Conservation (phyloP, 192 early-diverging fungal species). For the Linnemannia elongata region DNA sequence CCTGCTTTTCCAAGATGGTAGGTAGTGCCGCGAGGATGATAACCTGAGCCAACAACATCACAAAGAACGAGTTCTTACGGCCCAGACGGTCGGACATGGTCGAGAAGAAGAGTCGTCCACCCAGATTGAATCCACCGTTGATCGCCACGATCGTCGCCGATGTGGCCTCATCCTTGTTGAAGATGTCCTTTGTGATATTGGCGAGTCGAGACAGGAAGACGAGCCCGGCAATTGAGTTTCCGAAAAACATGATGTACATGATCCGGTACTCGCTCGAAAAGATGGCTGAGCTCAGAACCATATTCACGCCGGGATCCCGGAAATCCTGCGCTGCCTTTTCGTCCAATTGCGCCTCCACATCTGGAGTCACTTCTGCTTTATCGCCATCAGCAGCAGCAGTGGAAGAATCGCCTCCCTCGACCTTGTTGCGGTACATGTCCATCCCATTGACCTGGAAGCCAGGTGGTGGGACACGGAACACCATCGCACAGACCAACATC, state of each 20-base stretch:
- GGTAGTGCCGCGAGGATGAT: constrained; percentile 71
- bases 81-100: constrained; percentile 70
- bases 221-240: constrained; percentile 72
- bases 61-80: constrained; percentile 78
- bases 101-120: constrained; percentile 69
- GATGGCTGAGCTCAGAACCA: constrained; percentile 66
- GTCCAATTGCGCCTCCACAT: not conserved
- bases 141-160: constrained; percentile 66
- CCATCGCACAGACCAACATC: constrained; percentile 66
- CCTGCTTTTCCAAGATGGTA: constrained; percentile 63
- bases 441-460: constrained; percentile 79
- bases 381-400: not conserved
- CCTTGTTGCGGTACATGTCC: constrained; percentile 62
- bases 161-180: constrained; percentile 52
- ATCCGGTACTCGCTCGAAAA: constrained; percentile 72
- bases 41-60: constrained; percentile 71
- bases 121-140: constrained; percentile 72
- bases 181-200: constrained; percentile 69
- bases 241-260: constrained; percentile 71
- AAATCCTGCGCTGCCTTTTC: constrained; percentile 36
- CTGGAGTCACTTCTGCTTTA: not conserved
- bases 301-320: constrained; percentile 63
- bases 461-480: constrained; percentile 73
- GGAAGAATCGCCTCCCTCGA: not conserved
- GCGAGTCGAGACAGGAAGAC: constrained; percentile 72